Conservation (phyloP, 768 basidiomycete species). For the Dictyophora rubrovolvata region DNA sequence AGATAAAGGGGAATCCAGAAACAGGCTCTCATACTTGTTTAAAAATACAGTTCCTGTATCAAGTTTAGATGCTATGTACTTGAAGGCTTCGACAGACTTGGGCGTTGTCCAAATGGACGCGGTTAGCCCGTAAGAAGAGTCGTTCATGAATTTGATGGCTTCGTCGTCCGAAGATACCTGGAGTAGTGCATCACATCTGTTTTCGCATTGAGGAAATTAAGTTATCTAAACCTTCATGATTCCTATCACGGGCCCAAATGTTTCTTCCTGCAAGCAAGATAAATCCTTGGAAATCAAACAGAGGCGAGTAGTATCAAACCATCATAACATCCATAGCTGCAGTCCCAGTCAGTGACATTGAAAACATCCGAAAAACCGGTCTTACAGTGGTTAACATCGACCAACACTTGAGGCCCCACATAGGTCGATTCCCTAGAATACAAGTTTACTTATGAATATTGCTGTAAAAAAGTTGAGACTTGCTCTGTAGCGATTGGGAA, state of each 20-base stretch:
- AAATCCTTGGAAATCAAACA: neutral
- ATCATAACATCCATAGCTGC: conserved; percentile 89
- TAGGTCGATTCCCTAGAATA: conserved; percentile 61
- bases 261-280: conserved; percentile 50
- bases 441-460: conserved; percentile 6
- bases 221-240: conserved; percentile 77
- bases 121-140: conserved; percentile 90
- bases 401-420: conserved; percentile 84
- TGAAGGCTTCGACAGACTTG: conserved; percentile 60
- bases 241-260: conserved; percentile 88
- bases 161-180: conserved; percentile 80
- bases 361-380: conserved; percentile 11
- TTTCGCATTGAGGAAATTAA: too few relatives aligned
- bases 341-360: neutral
- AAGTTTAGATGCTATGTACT: conserved; percentile 55
- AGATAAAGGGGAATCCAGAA: neutral
- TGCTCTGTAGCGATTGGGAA: conserved; percentile 64
- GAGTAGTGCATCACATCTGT: neutral
- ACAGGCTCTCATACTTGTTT: conserved; percentile 49
- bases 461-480: conserved; percentile 17
- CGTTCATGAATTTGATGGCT: conserved; percentile 88
- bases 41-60: conserved; percentile 90
- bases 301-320: conserved; percentile 26
- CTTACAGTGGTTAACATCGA: conserved; percentile 83
- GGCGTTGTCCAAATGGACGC: conserved; percentile 87